Evolutionary conservation across 352 stramenopile genomes (phyloP).

Genomic region (Phytophthora meadii): DNA sequence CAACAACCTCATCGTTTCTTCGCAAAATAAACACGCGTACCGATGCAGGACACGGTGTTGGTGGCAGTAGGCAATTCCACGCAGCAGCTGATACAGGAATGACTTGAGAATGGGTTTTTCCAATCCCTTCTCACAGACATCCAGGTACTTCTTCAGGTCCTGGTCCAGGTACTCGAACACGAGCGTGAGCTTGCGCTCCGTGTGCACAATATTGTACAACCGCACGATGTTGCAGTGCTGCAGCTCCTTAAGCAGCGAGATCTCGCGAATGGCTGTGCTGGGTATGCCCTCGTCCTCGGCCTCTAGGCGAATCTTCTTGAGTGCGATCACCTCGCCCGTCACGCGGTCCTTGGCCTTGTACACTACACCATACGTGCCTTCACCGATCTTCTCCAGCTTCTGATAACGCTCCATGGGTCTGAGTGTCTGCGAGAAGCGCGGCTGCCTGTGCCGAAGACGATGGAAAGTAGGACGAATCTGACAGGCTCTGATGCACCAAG

Average conservation of each 20-base stretch:
- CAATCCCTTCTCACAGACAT: conserved; percentile 98
- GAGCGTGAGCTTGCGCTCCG: conserved; percentile 98
- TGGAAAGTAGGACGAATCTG: conserved; percentile 16
- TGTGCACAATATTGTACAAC: conserved; percentile 99
- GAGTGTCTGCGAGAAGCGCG: conserved; percentile 4
- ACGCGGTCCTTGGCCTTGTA: conserved; percentile 99
- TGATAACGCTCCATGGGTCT: conserved; percentile 92
- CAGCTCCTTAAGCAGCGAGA: conserved; percentile 97
- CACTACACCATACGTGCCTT: conserved; percentile 99
- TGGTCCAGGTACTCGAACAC: conserved; percentile 99
- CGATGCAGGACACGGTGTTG: conserved; percentile 94
- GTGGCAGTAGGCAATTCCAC: conserved; percentile 99
- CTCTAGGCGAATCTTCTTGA: conserved; percentile 99
- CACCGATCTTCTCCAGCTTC: conserved; percentile 97
- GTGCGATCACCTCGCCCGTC: conserved; percentile 97
- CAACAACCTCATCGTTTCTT: not conserved
- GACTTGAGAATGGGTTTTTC: conserved; percentile 93
- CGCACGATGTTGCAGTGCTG: conserved; percentile 98
- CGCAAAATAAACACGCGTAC: conserved; percentile 39
- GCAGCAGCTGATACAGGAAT: conserved; percentile 99
- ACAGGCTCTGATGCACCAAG: conserved; percentile 20
- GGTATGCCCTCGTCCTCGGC: conserved; percentile 98
- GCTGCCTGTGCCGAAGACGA: conserved; percentile 9
- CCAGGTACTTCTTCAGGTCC: conserved; percentile 99
- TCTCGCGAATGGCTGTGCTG: conserved; percentile 98